Evolutionary conservation across 441 rosid species (phyloP).

Genomic region (Jatropha podagrica): DNA sequence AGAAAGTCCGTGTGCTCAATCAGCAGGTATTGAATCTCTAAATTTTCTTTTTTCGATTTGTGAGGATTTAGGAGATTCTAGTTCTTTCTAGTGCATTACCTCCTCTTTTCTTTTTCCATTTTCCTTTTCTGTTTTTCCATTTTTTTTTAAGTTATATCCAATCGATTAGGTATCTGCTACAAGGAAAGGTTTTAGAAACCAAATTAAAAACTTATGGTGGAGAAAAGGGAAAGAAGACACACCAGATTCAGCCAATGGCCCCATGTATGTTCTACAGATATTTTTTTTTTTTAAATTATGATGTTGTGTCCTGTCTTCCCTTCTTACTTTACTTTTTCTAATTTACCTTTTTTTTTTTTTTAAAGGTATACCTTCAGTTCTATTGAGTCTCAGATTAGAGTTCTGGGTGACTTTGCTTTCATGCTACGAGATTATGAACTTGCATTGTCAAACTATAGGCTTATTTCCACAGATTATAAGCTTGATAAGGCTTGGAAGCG

Average conservation of each 20-base stretch:
- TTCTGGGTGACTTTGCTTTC: conserved; percentile 97
- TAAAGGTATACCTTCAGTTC: conserved; percentile 95
- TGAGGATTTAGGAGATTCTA: background rate
- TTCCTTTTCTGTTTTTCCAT: background rate
- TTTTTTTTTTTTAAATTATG: conserved; percentile 7
- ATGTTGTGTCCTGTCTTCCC: background rate
- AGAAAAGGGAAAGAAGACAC: conserved; percentile 97
- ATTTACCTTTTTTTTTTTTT: conserved; percentile 29
- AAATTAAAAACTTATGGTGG: conserved; percentile 98
- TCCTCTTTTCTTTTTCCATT: conserved; percentile 13
- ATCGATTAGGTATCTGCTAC: conserved; percentile 77
- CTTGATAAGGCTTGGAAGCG: conserved; percentile 98
- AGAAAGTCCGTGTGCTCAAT: conserved; percentile 87
- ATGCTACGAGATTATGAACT: conserved; percentile 98
- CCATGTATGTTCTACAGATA: conserved; percentile 51
- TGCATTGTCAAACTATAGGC: conserved; percentile 91
- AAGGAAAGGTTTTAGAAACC: conserved; percentile 97
- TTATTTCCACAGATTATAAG: conserved; percentile 97
- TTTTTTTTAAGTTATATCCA: conserved; percentile 29
- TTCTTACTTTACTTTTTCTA: conserved; percentile 24
- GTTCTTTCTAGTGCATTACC: conserved; percentile 15
- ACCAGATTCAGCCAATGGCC: conserved; percentile 60
- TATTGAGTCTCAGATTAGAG: conserved; percentile 92
- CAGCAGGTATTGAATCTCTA: conserved; percentile 63
- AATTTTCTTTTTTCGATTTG: conserved; percentile 7